Conservation (phyloP, 179 eudicot species). For the Actinidia polygama region DNA sequence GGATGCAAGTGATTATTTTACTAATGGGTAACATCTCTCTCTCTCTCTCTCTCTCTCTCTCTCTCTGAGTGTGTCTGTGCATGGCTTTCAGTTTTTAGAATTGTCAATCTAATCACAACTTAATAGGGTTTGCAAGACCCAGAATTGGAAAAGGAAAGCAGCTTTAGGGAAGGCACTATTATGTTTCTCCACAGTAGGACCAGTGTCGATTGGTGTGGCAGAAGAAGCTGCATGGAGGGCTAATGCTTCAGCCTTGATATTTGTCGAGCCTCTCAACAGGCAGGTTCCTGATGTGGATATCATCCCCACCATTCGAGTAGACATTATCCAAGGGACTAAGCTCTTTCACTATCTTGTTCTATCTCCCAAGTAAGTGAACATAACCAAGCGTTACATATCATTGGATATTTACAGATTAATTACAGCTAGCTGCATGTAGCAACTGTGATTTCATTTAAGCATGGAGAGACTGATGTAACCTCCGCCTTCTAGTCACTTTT, state of each 20-base stretch:
- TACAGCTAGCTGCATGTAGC: background rate
- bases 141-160: slow-evolving; percentile 23
- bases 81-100: background rate
- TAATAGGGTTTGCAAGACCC: slow-evolving; percentile 33
- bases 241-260: slow-evolving; percentile 43
- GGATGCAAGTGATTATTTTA: slow-evolving; percentile 26
- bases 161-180: slow-evolving; percentile 39
- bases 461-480: background rate
- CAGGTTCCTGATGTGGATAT: slow-evolving; percentile 36
- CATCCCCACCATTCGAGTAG: slow-evolving; percentile 42
- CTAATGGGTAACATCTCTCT: slow-evolving; percentile 33
- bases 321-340: slow-evolving; percentile 47
- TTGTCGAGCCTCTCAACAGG: slow-evolving; percentile 39
- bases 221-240: slow-evolving; percentile 28
- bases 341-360: slow-evolving; percentile 30
- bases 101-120: background rate
- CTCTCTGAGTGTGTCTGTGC: too few species aligned
- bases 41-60: background rate
- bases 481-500: background rate
- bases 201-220: slow-evolving; percentile 32
- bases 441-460: background rate
- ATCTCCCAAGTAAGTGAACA: slow-evolving; percentile 27
- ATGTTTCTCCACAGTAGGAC: slow-evolving; percentile 46
- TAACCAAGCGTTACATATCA: background rate
- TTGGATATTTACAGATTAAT: too few species aligned